Evolutionary conservation across 1,139 yeast species (phyloP).

Genomic region (Scheffersomyces insectosa): DNA sequence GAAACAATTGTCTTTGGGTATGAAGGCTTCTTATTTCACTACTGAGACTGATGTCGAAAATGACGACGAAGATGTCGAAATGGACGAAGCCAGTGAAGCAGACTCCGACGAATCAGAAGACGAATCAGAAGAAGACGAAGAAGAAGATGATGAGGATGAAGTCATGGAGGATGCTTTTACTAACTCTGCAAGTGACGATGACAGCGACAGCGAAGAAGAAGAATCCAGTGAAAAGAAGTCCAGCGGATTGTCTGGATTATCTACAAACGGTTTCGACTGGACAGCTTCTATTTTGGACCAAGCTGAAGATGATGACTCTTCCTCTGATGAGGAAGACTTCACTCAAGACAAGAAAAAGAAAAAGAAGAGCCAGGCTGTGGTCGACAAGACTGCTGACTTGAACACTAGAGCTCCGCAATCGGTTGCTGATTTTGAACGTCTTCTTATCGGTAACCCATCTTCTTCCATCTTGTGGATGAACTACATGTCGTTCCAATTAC

Average conservation of each 20-base stretch:
- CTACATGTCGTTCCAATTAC: conserved; percentile 96
- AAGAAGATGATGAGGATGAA: conserved; percentile 24
- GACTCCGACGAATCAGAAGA: conserved; percentile 25
- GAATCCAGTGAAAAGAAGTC: conserved; percentile 13
- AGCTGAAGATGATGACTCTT: conserved; percentile 56
- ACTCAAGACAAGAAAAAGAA: conserved; percentile 48
- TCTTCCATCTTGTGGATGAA: conserved; percentile 96
- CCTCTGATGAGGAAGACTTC: conserved; percentile 59
- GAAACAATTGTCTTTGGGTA: conserved; percentile 80
- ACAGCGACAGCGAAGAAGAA: conserved; percentile 22
- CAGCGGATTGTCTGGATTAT: conserved; percentile 50
- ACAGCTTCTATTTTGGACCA: conserved; percentile 86
- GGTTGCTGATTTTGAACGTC: conserved; percentile 84
- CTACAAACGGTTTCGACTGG: conserved; percentile 91
- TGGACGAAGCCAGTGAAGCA: conserved; percentile 16
- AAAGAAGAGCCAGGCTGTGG: conserved; percentile 43
- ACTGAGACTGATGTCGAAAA: conserved; percentile 31
- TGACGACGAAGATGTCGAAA: conserved; percentile 23
- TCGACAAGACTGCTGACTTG: conserved; percentile 82
- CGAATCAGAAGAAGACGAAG: conserved; percentile 28
- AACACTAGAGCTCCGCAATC: conserved; percentile 89
- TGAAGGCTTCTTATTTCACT: conserved; percentile 89
- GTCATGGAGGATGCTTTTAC: conserved; percentile 19
- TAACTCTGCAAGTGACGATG: conserved; percentile 19
- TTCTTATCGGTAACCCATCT: conserved; percentile 88